Base-by-base conservation (phyloP, 2,329 filamentous ascomycete genomes). In the Furcasterigmium furcatum region DNA sequence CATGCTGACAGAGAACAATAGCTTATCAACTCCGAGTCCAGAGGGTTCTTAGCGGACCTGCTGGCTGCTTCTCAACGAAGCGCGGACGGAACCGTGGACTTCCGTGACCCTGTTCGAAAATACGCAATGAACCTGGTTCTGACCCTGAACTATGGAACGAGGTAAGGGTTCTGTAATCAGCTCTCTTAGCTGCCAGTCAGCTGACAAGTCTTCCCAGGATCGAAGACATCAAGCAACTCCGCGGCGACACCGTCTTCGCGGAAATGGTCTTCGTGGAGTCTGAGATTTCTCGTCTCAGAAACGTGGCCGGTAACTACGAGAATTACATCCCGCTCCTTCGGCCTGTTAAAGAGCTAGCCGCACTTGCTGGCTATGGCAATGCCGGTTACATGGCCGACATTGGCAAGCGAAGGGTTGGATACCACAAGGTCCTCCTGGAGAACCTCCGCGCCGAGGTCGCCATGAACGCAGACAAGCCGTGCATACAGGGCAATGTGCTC, bases 401-500 rank as follows among this genome's bases (percentile, higher is more conserved):
- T 46, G 48, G 55, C 2, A 21, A 45, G 14, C 46, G 55, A 5
- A 44, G 55, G 14, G 48, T 55, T 12, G 50, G 20, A 18, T 58
- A 57, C 12, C 50, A 57, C 19, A 40, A 50, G 10, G 38, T 48
- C 5, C 43, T 58, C 9, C 47, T 56, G 29, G 41, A 46, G 5
- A 49, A 52, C 24, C 48, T 58, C 4, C 49, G 48, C 30, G 50
- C 53, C 39, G 48, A 52, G 25, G 52, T 58, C 7, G 41, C 41
- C 3, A 73, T 77, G 24, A 81, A 82, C 1, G 83, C 77, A 0
- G 81, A 86, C 54, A 80, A 78, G 54, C 82, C 82, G 3, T 86
- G 82, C 56, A 86, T 86, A 51, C 81, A 49, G 5, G 82, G 82
- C 0, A 84, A 85, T 53, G 82, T 86, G 34, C 65, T 86, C 32